Evolutionary conservation across 805 yeast species (phyloP), one percentile per base, ranked within the genome.

Genomic region (Saccharomycopsis sp.): DNA sequence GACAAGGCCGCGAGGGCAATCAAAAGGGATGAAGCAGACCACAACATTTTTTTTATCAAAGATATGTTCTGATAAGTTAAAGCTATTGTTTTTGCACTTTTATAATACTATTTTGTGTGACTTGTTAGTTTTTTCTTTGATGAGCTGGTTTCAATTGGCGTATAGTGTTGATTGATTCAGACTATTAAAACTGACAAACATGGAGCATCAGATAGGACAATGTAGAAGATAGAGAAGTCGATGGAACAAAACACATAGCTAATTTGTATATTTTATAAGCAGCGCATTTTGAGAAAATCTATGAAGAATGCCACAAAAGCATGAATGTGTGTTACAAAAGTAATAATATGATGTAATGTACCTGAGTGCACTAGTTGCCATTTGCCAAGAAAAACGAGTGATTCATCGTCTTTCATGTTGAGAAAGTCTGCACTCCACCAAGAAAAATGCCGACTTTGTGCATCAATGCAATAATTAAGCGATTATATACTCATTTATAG

Each of bases 1-100:
- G 54, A 54, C 9, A 57, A 41, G n/a, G 44, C 20, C 18, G 54
- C 37, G 24, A 58, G 46, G 2, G 54, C 34, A 18, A 52, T 16
- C 18, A 37, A 3, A 16, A 46, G 41, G n/a, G 51, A 18, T 44
- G 5, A 12, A 44, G 16, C 5, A 12, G 48, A 44, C 21, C 8
- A 5, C 21, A 44, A 37, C 44, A 37, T 37, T 44, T 29, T 29
- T 29, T 5, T 12, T 29, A 29, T 12, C 37, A 12, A 12, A 29
- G 12, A 29, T 29, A 12, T 29, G 37, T 7, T 29, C 9, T 29
- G 37, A 29, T 29, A 29, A 7, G 37, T 7, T 29, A 29, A n/a
- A 29, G 37, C 12, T 29, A 12, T 29, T 5, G 37, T 29, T 5
- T 29, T 29, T 29, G 5, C 37, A n/a, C n/a, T n/a, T n/a, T n/a